Base-by-base conservation (phyloP, 2,329 filamentous ascomycete species). In the Onygenales sp. region DNA sequence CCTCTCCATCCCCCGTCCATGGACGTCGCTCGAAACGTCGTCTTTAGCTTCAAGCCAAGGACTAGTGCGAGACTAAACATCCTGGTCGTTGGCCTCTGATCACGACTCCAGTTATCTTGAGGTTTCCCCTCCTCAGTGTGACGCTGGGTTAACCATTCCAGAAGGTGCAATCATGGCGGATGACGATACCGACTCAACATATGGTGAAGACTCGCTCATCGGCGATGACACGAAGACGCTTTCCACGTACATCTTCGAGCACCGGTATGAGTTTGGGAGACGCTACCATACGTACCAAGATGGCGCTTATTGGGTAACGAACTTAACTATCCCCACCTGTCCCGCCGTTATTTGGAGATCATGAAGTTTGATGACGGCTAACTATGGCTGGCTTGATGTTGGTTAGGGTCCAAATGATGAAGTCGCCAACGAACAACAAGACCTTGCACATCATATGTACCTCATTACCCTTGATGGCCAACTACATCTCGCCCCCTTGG, bases 191-290 rank as follows among this genome's bases (percentile, higher is more conserved):
- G 21, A 27, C 21, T 27, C 21, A 27, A 27, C 21, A 3, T 27
- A 27, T 27, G 21, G 21, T 5, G 21, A 27, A 27, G 21, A 5
- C 21, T 27, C 21, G 21, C 21, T 27, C 21, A 27, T 27, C 21
- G 21, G 21, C 21, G 21, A 27, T 27, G 21, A 27, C 21, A 27
- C 21, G 21, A 27, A 27, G 21, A 27, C 21, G 21, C 21, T 27
- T 27, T 27, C 21, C 21, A 43, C 47, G 9, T 39, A 51, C 14
- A 49, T 55, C 17, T 43, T 17, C 14, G 38, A 43, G 38, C 48
- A 55, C 36, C 50, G 50, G 38, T 52, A 50, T 17, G 68, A 70
- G 54, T 64, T 70, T 57, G 63, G 66, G 11, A 62, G 68, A 47
- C 62, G 63, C 51, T 70, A 69, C 54, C 65, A 58, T 53, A 52